phyloP scores from a whole-genome alignment of 139 green algal species.

The Auxenochlorella protothecoides region DNA sequence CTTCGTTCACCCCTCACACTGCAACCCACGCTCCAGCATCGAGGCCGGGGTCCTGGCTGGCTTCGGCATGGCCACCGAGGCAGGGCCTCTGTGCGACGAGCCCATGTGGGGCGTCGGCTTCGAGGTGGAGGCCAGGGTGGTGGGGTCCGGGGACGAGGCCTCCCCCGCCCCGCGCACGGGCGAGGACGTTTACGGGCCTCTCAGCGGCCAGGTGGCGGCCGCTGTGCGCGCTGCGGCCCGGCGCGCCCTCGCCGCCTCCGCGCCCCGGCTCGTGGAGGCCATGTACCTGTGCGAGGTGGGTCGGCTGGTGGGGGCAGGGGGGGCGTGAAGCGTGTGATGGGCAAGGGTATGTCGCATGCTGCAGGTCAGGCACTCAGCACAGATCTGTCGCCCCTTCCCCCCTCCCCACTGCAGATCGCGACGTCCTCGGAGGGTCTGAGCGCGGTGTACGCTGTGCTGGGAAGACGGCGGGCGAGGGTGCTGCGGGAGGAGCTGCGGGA shows the following conservation, averaged over 20 bases:
- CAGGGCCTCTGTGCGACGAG: constrained; percentile 93
- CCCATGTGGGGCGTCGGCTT: constrained; percentile 85
- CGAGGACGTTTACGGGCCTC: constrained; percentile 79
- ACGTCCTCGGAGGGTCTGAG: constrained; percentile 52
- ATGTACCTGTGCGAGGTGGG: constrained; percentile 82
- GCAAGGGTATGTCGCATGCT: too few relatives aligned
- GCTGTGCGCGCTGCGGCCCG: background rate
- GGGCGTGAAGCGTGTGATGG: too few relatives aligned
- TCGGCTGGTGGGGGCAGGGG: too few relatives aligned
- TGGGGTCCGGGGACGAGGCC: background rate
- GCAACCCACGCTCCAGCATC: constrained; percentile 15
- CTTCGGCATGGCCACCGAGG: constrained; percentile 79
- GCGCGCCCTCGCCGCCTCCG: background rate
- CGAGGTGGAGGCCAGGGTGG: constrained; percentile 34
- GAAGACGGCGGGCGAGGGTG: constrained; percentile 63
- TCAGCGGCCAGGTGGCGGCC: constrained; percentile 58
- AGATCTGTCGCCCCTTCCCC: background rate
- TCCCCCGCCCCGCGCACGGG: constrained; percentile 22
- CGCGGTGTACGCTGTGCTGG: constrained; percentile 77
- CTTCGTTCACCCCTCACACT: too few relatives aligned
- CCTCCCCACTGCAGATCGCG: constrained; percentile 7
- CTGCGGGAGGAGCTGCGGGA: constrained; percentile 87
- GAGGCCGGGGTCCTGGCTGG: constrained; percentile 68
- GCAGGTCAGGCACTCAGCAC: background rate
- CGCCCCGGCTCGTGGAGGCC: constrained; percentile 84